phyloP scores from a whole-genome alignment of 805 yeast genomes.

The Starmerella khaoyaiensis region DNA sequence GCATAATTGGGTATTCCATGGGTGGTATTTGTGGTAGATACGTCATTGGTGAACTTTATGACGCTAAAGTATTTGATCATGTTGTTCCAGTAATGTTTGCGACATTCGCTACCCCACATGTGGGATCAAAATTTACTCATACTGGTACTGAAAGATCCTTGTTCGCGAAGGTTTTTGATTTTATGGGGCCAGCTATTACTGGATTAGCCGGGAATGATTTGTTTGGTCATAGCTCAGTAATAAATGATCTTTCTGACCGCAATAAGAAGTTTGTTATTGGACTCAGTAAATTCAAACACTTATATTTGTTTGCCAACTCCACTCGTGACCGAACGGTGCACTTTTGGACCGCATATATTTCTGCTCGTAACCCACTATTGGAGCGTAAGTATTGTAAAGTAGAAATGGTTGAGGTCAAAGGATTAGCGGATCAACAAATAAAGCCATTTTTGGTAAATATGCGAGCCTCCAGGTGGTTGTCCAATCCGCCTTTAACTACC shows the following conservation, averaged over 20 bases:
- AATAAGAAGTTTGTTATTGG: conserved; percentile 39
- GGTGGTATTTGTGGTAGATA: conserved; percentile 82
- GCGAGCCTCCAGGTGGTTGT: too few species aligned
- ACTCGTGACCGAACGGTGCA: conserved; percentile 78
- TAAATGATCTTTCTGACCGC: conserved; percentile 44
- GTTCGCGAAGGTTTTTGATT: conserved; percentile 33
- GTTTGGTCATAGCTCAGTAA: conserved; percentile 38
- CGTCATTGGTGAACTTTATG: conserved; percentile 52
- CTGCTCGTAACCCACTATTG: conserved; percentile 65
- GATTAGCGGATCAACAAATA: too few species aligned
- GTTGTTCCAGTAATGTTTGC: conserved; percentile 52
- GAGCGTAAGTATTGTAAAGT: too few species aligned
- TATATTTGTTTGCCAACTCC: conserved; percentile 57
- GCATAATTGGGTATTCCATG: conserved; percentile 73
- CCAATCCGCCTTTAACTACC: too few species aligned
- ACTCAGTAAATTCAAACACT: conserved; percentile 41
- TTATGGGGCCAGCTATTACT: conserved; percentile 40
- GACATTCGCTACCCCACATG: conserved; percentile 69
- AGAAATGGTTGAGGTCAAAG: too few species aligned
- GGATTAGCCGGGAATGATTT: conserved; percentile 67
- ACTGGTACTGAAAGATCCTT: conserved; percentile 31
- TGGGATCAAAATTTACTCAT: conserved; percentile 37
- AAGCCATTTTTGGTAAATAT: too few species aligned
- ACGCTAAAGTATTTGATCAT: conserved; percentile 38
- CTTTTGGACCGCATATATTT: conserved; percentile 69